Evolutionary conservation across 163 green algal species (phyloP), one percentile per base, ranked within the genome.

Genomic region (Trebouxia gelatinosa): DNA sequence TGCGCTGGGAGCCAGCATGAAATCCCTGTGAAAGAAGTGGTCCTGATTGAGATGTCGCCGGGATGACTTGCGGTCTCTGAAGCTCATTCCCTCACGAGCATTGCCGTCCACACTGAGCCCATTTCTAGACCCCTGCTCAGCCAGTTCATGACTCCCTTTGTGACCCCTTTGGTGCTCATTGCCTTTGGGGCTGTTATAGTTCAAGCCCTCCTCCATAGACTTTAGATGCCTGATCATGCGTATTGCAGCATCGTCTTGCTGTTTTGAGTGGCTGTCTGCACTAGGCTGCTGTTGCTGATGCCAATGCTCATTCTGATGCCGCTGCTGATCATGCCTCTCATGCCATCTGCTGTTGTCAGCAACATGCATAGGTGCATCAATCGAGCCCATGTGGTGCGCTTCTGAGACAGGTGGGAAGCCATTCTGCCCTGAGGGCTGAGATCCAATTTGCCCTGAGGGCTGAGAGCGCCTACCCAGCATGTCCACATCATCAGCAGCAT

Each of bases 1-100:
- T 5, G 74, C 62, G 38, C 40, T 64, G n/a, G 74, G 74, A 6
- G 74, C 46, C 58, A 80, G 43, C 40, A 80, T 74, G 74, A 51
- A 70, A 26, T 66, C 43, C 23, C 29, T 21, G 39, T 59, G 38
- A 19, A 66, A 78, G 26, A 65, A 66, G 51, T 46, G 34, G 37
- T 70, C 61, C 72, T 78, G 51, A 37, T 78, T 72, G 1, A 72
- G 37, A 5, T 29, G 19, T 23, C 35, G 35, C 19, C 64, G 35
- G 34, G 51, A 50, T 39, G 51, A 70, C 51, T 21, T 35, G 35
- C 26, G 28, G 34, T 19, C 17, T 29, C 62, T 48, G 32, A 17
- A 11, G 40, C 21, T 58, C 23, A n/a, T 38, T 0, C 29, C 26
- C 40, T 6, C 67, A 29, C 11, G 16, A 26, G 62, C n/a, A 2